A percentile compares a stretch with the other conserved stretches of the same genome.
These are phyloP conservation scores for Radiomyces spectabilis DNA, from an alignment of 192 early-diverging fungal species.

Conservation along the genomic window DNA sequence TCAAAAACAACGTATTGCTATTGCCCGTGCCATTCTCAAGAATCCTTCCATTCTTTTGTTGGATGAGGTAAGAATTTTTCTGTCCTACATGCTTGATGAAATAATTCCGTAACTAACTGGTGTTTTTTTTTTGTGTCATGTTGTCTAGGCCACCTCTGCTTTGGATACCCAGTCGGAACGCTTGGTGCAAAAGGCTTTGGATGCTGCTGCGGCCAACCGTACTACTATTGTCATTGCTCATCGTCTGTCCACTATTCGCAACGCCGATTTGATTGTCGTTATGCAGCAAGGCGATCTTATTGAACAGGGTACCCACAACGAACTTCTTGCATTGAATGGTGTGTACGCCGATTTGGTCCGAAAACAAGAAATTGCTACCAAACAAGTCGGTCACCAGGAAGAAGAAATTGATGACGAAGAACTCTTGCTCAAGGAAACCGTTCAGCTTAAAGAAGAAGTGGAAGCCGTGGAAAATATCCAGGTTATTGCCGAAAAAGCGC, in stretches of 20 bases:
- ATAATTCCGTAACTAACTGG: background rate
- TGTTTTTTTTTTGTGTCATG: too few relatives aligned
- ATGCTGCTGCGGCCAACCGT: slow-evolving; percentile 62
- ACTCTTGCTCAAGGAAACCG: slow-evolving; percentile 3
- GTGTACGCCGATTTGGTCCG: slow-evolving; percentile 59
- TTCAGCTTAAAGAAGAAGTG: slow-evolving; percentile 18
- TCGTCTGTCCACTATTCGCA: slow-evolving; percentile 81
- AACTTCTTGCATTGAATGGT: slow-evolving; percentile 58
- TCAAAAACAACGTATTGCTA: slow-evolving; percentile 95
- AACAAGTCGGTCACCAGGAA: slow-evolving; percentile 23
- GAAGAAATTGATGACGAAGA: slow-evolving; percentile 16
- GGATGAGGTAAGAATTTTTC: slow-evolving; percentile 51
- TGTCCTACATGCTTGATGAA: background rate
- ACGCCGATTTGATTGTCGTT: slow-evolving; percentile 83
- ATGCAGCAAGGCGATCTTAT: slow-evolving; percentile 62
- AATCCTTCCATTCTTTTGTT: slow-evolving; percentile 78
- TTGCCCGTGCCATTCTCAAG: slow-evolving; percentile 87
- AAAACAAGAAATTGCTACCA: slow-evolving; percentile 55
- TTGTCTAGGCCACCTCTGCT: slow-evolving; percentile 64
- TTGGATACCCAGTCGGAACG: slow-evolving; percentile 76
- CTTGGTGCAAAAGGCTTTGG: slow-evolving; percentile 77
- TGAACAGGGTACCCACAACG: slow-evolving; percentile 73
- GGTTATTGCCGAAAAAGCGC: background rate
- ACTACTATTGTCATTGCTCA: slow-evolving; percentile 92
- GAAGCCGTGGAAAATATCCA: slow-evolving; percentile 19